Evolutionary conservation across 2,329 filamentous ascomycete species (phyloP), one percentile per base, ranked within the genome.

Genomic region (Shiraia sp.): DNA sequence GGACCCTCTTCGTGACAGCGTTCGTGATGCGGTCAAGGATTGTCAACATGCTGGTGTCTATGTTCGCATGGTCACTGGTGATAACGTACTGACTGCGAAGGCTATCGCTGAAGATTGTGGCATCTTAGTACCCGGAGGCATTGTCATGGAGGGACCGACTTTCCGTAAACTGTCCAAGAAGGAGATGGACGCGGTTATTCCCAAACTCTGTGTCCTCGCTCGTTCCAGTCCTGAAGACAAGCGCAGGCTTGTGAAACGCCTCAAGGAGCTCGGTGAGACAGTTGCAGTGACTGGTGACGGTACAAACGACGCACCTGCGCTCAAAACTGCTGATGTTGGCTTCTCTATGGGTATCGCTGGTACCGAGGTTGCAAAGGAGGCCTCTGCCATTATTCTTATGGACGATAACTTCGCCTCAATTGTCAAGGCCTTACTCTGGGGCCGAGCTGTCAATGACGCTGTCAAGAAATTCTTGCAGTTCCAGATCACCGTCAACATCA

Each of bases 341-440:
- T 91, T 92, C 70, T 89, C 87, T 13, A 92, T 92, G 88, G 88
- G 88, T 53, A 88, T 91, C 38, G 80, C 87, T 10, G 88, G 88
- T 47, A 91, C 88, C 0, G 88, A 91, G 66, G 87, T 92, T 27
- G 88, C 88, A 32, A 91, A 91, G 70, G 87, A 92, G 69, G 88
- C 88, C 1, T 91, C 88, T 6, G 86, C 87, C 26, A 92, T 92
- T 47, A 90, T 92, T 56, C 76, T 92, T 10, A 90, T 91, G 87
- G 88, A 91, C 63, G 88, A 92, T 70, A 91, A 91, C 72, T 92
- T 92, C 69, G 79, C 83, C 19, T 90, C 87, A n/a, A 92, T 91
- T 47, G 85, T 92, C 51, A 90, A 89, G 70, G 88, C 88, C 10
- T 76, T 91, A 55, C 85, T 87, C 55, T 92, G 88, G 88, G 88